These are phyloP conservation scores for Zoysia matrella DNA, from an alignment of 202 grass and related monocot genomes.

Conservation along the genomic window DNA sequence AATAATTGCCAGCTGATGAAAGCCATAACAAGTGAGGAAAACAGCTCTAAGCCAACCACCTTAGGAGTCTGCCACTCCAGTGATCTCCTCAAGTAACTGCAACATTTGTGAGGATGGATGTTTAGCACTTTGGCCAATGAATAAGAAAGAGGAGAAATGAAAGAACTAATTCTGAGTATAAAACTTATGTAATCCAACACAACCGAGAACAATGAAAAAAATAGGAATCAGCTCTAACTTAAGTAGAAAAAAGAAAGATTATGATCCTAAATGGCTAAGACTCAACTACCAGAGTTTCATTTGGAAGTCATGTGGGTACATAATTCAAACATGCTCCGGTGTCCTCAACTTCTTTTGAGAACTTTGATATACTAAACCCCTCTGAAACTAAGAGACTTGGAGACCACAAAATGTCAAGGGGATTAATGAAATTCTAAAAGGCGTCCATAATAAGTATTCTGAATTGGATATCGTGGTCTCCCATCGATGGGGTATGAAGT, in stretches of 20 bases:
- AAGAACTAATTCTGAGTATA: background rate
- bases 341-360: background rate
- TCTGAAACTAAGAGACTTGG: background rate
- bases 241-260: slow-evolving; percentile 3
- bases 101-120: slow-evolving; percentile 12
- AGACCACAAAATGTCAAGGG: background rate
- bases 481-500: background rate
- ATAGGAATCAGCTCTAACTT: background rate
- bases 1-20: slow-evolving; percentile 98
- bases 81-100: slow-evolving; percentile 90
- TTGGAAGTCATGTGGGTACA: background rate
- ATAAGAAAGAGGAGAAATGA: background rate
- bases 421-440: background rate
- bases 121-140: background rate
- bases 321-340: background rate
- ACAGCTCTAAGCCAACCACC: slow-evolving; percentile 83
- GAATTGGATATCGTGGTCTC: background rate
- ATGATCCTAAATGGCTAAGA: background rate
- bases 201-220: no score
- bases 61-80: slow-evolving; percentile 83
- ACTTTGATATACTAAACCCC: background rate
- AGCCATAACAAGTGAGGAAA: slow-evolving; percentile 89
- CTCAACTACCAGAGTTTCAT: background rate
- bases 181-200: background rate
- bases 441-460: background rate